phyloP scores from a whole-genome alignment of 768 basidiomycete genomes.

The Pleurotus tuoliensis region DNA sequence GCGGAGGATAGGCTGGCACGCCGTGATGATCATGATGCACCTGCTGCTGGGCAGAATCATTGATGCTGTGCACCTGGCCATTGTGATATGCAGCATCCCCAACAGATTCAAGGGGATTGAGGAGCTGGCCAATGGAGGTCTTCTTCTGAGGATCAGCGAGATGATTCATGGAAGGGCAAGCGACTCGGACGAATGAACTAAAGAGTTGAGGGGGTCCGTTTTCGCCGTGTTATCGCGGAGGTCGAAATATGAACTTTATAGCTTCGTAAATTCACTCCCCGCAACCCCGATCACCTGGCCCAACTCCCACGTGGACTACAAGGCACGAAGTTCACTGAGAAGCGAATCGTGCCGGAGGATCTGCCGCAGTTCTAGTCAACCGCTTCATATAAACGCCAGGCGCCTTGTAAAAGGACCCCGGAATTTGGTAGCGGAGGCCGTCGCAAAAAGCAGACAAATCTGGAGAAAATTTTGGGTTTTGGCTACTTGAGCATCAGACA shows the following conservation, averaged over 20 bases:
- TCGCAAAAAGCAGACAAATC: no score
- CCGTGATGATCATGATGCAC: slow-evolving; percentile 10
- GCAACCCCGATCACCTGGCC: slow-evolving; percentile 6
- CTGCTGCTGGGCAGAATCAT: slow-evolving; percentile 2
- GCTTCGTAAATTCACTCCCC: slow-evolving; percentile 8
- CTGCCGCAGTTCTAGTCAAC: neutral
- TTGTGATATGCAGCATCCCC: neutral
- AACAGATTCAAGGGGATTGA: slow-evolving; percentile 12
- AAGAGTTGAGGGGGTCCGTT: neutral
- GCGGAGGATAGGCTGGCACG: slow-evolving; percentile 7
- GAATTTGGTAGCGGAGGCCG: no score
- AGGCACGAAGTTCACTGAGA: neutral
- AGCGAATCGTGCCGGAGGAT: neutral
- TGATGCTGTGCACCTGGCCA: neutral
- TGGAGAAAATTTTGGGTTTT: no score
- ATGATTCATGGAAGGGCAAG: slow-evolving; percentile 9
- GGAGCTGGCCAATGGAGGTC: slow-evolving; percentile 15
- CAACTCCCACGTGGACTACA: neutral
- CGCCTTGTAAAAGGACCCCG: no score
- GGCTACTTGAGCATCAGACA: no score
- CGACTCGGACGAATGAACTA: slow-evolving; percentile 1
- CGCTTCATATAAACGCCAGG: neutral
- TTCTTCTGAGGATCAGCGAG: slow-evolving; percentile 14
- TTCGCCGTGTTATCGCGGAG: slow-evolving; percentile 8
- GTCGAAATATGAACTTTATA: slow-evolving; percentile 10